Evolutionary conservation across 1,139 yeast species (phyloP), one percentile per base, ranked within the genome.

Genomic region (Nakaseomyces bracarensis): DNA sequence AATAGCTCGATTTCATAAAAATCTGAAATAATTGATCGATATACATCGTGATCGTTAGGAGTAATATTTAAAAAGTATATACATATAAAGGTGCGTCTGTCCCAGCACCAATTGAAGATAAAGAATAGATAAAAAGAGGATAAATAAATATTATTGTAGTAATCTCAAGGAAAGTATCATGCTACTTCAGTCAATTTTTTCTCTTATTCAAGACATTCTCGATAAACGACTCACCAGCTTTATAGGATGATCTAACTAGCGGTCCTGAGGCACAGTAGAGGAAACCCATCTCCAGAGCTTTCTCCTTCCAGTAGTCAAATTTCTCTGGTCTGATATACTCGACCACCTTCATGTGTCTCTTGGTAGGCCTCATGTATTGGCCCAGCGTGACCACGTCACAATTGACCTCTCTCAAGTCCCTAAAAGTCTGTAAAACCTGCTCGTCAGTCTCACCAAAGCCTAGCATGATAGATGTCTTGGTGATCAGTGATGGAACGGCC

Each of bases 301-400:
- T 74, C 47, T 83, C 79, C 60, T 81, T 85, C 98, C 98, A 93
- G 62, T 82, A 72, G 47, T 87, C 95, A 61, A 93, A 93, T 61
- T 85, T 87, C 52, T 84, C 96, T 0, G 98, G 98, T n/a, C 79
- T 81, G 18, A 91, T 76, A 57, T 93, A 93, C 51, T 91, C 96
- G 16, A 86, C 96, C 33, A 93, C 99, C 68, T 89, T 89, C 94
- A 93, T 86, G 63, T 93, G 99, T 58, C 97, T 79, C 67, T 85
- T 91, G 1, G 99, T 93, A 36, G 99, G 99, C 60, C 97, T 77
- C 99, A 93, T 93, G 65, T 93, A 93, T 66, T 93, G 99, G 33
- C 99, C 99, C 65, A 93, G 91, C 0, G 99, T 93, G 19, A 93
- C 96, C 42, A 93, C 95, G 57, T 93, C 98, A 61, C 95, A 93